Evolutionary conservation across 306 rosid species (phyloP).

Genomic region (Leucaena leucocephala): DNA sequence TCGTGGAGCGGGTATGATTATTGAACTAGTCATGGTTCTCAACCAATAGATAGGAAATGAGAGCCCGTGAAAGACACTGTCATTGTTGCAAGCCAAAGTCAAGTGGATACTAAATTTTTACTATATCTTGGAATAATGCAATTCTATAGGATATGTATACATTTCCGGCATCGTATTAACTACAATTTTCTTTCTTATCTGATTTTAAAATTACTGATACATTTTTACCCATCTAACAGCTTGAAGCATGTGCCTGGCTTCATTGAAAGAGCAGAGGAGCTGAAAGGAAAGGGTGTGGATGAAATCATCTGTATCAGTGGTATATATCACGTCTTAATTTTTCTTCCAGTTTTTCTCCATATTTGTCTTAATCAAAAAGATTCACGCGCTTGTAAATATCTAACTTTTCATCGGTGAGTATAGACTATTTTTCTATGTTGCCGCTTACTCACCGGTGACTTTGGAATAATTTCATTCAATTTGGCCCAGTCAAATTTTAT

Average conservation of each 20-base stretch:
- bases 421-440: neutral
- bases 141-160: neutral
- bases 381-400: neutral
- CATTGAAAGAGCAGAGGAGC: constrained; percentile 58
- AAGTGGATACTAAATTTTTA: neutral
- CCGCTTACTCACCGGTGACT: neutral
- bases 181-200: neutral
- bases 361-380: neutral
- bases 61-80: neutral
- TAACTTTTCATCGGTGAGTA: neutral
- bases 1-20: neutral
- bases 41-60: neutral
- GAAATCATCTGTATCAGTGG: constrained; percentile 65
- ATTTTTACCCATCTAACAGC: constrained; percentile 37
- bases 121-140: neutral
- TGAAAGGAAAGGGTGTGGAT: constrained; percentile 66
- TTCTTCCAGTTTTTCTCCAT: neutral
- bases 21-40: neutral
- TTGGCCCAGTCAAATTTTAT: neutral
- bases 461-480: neutral
- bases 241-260: constrained; percentile 74
- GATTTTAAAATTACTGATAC: neutral
- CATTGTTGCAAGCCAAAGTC: neutral
- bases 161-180: neutral
- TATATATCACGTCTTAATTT: neutral